phyloP scores from a whole-genome alignment of 306 rosid genomes.

The Hippophae rhamnoides region DNA sequence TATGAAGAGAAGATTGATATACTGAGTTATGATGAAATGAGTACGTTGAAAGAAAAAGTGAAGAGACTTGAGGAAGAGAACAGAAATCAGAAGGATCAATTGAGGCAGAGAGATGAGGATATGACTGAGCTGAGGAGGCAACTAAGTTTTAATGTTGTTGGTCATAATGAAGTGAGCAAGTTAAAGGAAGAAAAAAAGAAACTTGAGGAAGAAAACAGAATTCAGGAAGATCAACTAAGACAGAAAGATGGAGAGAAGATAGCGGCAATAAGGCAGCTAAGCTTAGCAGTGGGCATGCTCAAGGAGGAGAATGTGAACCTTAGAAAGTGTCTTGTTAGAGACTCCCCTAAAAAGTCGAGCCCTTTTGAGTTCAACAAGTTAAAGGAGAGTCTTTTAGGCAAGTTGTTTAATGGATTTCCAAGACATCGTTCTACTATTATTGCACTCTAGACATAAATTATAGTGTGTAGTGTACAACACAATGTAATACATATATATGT shows the following conservation, averaged over 20 bases:
- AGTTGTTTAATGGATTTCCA: slow-evolving; percentile 33
- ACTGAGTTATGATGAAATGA: slow-evolving; percentile 18
- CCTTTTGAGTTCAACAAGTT: slow-evolving; percentile 50
- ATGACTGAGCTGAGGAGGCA: slow-evolving; percentile 54
- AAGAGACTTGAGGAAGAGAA: slow-evolving; percentile 42
- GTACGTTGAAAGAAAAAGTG: slow-evolving; percentile 34
- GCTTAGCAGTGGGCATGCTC: slow-evolving; percentile 56
- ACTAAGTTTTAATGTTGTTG: too few relatives aligned
- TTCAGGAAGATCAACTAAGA: too few relatives aligned
- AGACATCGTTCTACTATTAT: slow-evolving; percentile 29
- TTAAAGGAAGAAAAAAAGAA: too few relatives aligned
- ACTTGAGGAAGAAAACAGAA: too few relatives aligned
- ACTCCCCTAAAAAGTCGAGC: slow-evolving; percentile 31
- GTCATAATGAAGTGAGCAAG: too few relatives aligned
- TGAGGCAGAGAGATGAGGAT: slow-evolving; percentile 60
- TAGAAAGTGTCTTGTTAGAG: slow-evolving; percentile 37
- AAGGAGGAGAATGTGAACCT: slow-evolving; percentile 61
- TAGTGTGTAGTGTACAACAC: slow-evolving; percentile 2
- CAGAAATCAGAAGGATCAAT: slow-evolving; percentile 27
- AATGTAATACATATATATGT: slow-evolving; percentile 10
- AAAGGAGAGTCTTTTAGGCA: slow-evolving; percentile 36
- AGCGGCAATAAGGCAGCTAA: slow-evolving; percentile 30
- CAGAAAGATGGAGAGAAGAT: too few relatives aligned
- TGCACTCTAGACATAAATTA: slow-evolving; percentile 32
- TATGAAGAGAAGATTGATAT: neutral